Base-by-base conservation (phyloP, 306 rosid species). In the Casuarina cunninghamiana region DNA sequence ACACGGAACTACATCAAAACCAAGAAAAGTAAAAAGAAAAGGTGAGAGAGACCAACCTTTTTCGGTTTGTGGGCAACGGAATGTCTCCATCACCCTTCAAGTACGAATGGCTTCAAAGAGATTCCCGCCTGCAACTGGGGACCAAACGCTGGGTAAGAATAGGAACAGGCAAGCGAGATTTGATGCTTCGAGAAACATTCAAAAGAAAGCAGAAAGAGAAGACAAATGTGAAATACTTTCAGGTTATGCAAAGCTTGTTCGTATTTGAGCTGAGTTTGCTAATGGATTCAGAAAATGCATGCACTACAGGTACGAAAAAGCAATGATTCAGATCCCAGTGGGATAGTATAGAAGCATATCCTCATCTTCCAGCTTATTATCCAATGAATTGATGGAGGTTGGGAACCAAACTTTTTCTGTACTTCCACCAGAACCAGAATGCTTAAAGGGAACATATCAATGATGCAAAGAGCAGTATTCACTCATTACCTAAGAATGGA, bases 31-130 rank as follows among this genome's bases (percentile, higher is more conserved):
- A 87, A 77, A 72, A 81, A 60, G 53, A 46, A 10, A 74, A 85
- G 76, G 83, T 74, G 75, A 75, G n/a, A 75, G 86, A 86, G 88
- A 84, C 87, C 62, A 61, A 88, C 97, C 97, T 95, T 95, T 95
- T 89, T 89, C 87, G 95, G 85, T 87, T 87, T 87, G 86, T 89
- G 99, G 86, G 97, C 92, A 86, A 89, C 61, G 97, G 89, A 78
- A 75, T 78, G 97, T 93, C 96, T 75, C 89, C 80, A 87, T 90
- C 97, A 82, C 74, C 84, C 82, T 82, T 81, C 78, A 74, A 73
- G 87, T 81, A 78, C 85, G 84, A 83, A 69, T 51, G 82, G 76
- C 82, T 83, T 86, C 93, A 88, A 81, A 84, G 89, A 76, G 84
- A 84, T 61, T 92, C 83, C 91, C 86, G 82, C 86, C 90, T 87